Evolutionary conservation across 2,329 filamentous ascomycete genomes (phyloP).

Genomic region (Apiospora marii): DNA sequence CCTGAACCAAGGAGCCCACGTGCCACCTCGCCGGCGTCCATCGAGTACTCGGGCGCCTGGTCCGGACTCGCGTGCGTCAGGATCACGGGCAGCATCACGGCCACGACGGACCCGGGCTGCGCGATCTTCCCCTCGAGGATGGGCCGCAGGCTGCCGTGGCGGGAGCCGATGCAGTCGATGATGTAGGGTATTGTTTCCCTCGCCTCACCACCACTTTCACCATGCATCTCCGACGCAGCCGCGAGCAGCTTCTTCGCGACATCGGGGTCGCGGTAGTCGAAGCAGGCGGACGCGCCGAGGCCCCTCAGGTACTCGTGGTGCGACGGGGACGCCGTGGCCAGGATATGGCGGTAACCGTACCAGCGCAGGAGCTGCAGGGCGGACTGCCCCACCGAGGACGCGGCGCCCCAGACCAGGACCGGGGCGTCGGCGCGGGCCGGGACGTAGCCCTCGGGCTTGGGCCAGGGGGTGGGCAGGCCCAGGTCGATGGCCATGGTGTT

Average conservation of each 20-base stretch:
- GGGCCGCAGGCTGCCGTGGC: constrained; percentile 54
- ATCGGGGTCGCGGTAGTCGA: constrained; percentile 53
- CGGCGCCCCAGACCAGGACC: constrained; percentile 61
- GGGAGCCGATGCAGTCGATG: constrained; percentile 64
- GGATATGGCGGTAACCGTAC: constrained; percentile 60
- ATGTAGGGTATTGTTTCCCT: constrained; percentile 49
- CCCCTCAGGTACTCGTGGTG: constrained; percentile 53
- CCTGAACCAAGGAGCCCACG: too few species aligned
- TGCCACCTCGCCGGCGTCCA: constrained; percentile 54
- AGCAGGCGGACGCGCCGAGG: constrained; percentile 54
- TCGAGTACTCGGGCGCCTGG: constrained; percentile 59
- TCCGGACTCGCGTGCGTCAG: constrained; percentile 57
- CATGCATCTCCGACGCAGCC: constrained; percentile 27
- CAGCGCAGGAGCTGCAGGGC: constrained; percentile 58
- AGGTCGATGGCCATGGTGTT: constrained; percentile 62
- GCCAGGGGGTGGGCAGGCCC: constrained; percentile 63
- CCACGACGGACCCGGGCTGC: constrained; percentile 57
- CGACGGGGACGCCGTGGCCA: constrained; percentile 54
- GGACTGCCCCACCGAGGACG: constrained; percentile 60
- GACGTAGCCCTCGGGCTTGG: constrained; percentile 52
- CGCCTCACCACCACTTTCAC: background rate
- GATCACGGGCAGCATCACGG: constrained; percentile 67
- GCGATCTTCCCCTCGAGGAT: constrained; percentile 56
- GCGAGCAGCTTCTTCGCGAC: constrained; percentile 45
- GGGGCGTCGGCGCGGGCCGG: constrained; percentile 45